Conservation (phyloP, 345 rosid genomes). For the Rhodomyrtus tomentosa region DNA sequence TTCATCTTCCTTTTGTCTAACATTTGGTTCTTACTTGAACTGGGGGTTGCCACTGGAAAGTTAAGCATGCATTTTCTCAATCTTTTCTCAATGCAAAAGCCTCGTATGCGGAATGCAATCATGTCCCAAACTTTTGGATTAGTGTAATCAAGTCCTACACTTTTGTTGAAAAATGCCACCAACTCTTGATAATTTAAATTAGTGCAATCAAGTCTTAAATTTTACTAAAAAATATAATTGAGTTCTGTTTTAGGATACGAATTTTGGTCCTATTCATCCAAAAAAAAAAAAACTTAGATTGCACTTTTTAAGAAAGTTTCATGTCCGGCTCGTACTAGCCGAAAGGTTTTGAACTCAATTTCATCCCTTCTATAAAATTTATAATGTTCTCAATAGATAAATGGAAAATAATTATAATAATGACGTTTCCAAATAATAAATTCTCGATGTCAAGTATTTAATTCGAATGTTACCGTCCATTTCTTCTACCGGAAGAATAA, state of each 20-base stretch:
- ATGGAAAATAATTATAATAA: not conserved
- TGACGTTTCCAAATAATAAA: not conserved
- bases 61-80: not conserved
- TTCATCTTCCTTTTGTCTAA: not conserved
- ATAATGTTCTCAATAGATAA: not conserved
- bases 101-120: not conserved
- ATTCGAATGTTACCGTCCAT: not conserved
- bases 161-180: too few species aligned
- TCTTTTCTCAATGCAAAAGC: not conserved
- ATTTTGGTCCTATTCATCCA: not conserved
- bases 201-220: rapidly evolving
- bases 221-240: not conserved
- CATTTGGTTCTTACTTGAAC: not conserved
- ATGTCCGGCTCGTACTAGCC: rapidly evolving
- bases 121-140: not conserved
- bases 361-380: not conserved
- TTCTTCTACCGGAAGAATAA: not conserved
- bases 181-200: not conserved
- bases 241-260: not conserved
- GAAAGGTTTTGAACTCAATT: not conserved
- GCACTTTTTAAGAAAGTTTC: not conserved
- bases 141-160: not conserved
- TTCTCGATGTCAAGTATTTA: not conserved
- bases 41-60: not conserved
- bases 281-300: not conserved